Conservation (phyloP, 2,329 filamentous ascomycete genomes). For the Colletotrichum viniferum region DNA sequence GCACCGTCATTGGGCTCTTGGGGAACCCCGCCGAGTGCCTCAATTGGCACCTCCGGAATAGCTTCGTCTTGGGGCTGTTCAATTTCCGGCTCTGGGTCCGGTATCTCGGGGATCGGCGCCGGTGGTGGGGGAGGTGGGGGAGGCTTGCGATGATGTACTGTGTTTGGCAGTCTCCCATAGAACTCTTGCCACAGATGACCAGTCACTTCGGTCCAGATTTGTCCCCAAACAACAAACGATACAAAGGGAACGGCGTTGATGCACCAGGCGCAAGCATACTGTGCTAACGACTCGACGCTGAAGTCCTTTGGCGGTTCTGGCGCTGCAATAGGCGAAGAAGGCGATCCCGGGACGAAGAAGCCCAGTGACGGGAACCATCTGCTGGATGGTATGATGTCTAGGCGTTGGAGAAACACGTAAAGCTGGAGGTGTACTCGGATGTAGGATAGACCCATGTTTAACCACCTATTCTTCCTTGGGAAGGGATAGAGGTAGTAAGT, state of each 20-base stretch:
- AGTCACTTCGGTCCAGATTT: constrained; percentile 39
- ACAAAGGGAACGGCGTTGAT: constrained; percentile 52
- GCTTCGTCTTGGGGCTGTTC: not conserved
- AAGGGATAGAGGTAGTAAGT: constrained; percentile 24
- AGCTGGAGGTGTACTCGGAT: constrained; percentile 55
- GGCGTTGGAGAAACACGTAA: constrained; percentile 56
- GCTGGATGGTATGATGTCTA: constrained; percentile 48
- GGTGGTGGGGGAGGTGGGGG: constrained; percentile 23
- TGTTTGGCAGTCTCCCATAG: constrained; percentile 43
- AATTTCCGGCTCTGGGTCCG: not conserved
- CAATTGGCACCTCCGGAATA: not conserved
- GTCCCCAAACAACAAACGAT: constrained; percentile 48
- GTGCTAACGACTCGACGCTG: constrained; percentile 38
- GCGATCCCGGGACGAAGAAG: constrained; percentile 61
- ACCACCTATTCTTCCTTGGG: constrained; percentile 17
- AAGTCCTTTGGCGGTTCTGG: constrained; percentile 47
- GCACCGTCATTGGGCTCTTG: constrained; percentile 18
- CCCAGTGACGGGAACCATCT: constrained; percentile 47
- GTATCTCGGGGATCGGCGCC: constrained; percentile 13
- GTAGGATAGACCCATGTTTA: constrained; percentile 36
- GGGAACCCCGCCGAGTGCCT: not conserved
- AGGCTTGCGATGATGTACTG: constrained; percentile 32
- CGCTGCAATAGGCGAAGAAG: constrained; percentile 52
- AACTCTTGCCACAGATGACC: constrained; percentile 43
- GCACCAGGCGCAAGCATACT: constrained; percentile 47